A percentile compares a stretch with the other conserved stretches of the same genome.
These are phyloP conservation scores for Quercus dentata DNA, from an alignment of 306 rosid species.

Conservation along the genomic window DNA sequence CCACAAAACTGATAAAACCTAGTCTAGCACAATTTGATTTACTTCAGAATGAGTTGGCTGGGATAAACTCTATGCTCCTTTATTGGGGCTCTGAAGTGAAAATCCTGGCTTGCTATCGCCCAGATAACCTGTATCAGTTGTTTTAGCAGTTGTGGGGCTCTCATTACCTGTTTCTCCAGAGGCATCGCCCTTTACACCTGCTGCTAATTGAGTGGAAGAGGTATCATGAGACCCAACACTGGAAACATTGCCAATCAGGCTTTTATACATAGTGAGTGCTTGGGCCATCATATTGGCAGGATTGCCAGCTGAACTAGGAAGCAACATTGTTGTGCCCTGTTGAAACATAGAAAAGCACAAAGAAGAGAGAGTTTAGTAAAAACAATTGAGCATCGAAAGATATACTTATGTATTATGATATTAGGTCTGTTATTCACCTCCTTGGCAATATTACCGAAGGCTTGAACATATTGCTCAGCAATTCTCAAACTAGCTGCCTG, in stretches of 20 bases:
- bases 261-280: slow-evolving; percentile 87
- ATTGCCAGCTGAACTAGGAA: slow-evolving; percentile 82
- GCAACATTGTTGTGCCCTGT: slow-evolving; percentile 94
- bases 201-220: slow-evolving; percentile 25
- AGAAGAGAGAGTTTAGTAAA: not conserved
- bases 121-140: slow-evolving; percentile 4
- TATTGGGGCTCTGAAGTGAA: slow-evolving; percentile 62
- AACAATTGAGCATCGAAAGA: not conserved
- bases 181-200: slow-evolving; percentile 25
- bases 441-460: slow-evolving; percentile 88
- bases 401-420: not conserved
- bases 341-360: not conserved
- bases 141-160: slow-evolving; percentile 11
- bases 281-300: slow-evolving; percentile 95
- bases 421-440: slow-evolving; percentile 51
- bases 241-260: slow-evolving; percentile 56
- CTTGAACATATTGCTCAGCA: slow-evolving; percentile 88
- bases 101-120: slow-evolving; percentile 34
- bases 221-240: slow-evolving; percentile 24
- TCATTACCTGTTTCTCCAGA: slow-evolving; percentile 28
- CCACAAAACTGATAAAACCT: slow-evolving; percentile 11
- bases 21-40: slow-evolving; percentile 6
- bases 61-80: slow-evolving; percentile 31
- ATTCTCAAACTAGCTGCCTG: slow-evolving; percentile 94
- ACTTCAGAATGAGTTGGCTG: slow-evolving; percentile 1